These are phyloP conservation scores for Sarocladium oryzae DNA, from an alignment of 2,329 filamentous ascomycete genomes.

Conservation along the genomic window DNA sequence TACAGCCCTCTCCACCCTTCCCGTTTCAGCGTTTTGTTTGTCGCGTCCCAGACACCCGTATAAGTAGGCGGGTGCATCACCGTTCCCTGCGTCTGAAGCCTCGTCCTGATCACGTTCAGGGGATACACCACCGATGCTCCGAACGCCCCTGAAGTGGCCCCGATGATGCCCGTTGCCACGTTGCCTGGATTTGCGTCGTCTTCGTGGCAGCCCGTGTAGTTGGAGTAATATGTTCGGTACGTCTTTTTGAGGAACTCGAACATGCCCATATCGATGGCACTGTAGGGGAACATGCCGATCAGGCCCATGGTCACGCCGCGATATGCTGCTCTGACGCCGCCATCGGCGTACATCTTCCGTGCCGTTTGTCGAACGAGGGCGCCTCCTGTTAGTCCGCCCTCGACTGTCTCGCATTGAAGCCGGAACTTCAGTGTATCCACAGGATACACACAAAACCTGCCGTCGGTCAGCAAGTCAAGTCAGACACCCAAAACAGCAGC, in stretches of 20 bases:
- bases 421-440: constrained; percentile 75
- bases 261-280: constrained; percentile 90
- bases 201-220: constrained; percentile 63
- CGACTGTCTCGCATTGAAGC: constrained; percentile 91
- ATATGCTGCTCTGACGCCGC: constrained; percentile 73
- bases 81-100: constrained; percentile 90
- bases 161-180: constrained; percentile 79
- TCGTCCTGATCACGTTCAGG: constrained; percentile 84
- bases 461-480: not conserved
- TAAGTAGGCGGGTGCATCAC: constrained; percentile 87
- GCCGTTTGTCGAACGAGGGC: constrained; percentile 76
- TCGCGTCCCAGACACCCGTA: constrained; percentile 84
- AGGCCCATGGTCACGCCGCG: constrained; percentile 91
- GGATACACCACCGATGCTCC: constrained; percentile 94
- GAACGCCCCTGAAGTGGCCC: constrained; percentile 84
- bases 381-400: constrained; percentile 77
- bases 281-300: constrained; percentile 95
- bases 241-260: constrained; percentile 86
- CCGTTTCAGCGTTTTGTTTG: constrained; percentile 70
- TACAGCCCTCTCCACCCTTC: constrained; percentile 86
- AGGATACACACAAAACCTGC: constrained; percentile 87
- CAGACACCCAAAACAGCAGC: too few relatives aligned
- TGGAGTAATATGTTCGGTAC: constrained; percentile 65
- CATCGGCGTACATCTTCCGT: constrained; percentile 75
- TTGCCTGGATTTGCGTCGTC: constrained; percentile 78